A percentile compares a stretch with the other conserved stretches of the same genome.
Conservation (phyloP, 176 grass and related monocot species). For the Puya raimondii region DNA sequence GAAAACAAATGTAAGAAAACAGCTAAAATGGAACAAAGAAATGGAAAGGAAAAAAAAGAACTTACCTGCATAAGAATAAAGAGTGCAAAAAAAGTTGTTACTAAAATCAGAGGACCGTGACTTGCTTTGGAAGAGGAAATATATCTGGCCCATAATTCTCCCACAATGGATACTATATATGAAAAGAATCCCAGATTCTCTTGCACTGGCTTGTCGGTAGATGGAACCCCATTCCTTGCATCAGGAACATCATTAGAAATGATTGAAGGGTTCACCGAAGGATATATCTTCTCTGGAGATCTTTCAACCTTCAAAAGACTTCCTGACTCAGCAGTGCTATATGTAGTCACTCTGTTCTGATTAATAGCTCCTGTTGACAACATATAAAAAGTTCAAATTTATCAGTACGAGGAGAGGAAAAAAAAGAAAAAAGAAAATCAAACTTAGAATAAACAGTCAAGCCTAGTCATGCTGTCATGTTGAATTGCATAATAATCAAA, state of each 20-base stretch:
- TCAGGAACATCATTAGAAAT: slow-evolving; percentile 22
- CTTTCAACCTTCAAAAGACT: slow-evolving; percentile 20
- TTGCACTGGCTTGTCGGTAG: slow-evolving; percentile 28
- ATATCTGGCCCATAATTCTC: slow-evolving; percentile 44
- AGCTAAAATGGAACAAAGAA: background rate
- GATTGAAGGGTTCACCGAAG: background rate
- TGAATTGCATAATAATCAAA: background rate
- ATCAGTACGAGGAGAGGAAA: background rate
- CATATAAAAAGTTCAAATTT: background rate
- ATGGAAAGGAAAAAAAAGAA: background rate
- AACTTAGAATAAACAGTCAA: background rate
- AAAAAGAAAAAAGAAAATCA: background rate
- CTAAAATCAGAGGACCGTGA: slow-evolving; percentile 42
- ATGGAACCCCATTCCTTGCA: slow-evolving; percentile 21
- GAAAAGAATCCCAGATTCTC: slow-evolving; percentile 31
- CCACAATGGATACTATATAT: slow-evolving; percentile 21
- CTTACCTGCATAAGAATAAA: slow-evolving; percentile 78
- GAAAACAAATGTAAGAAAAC: background rate
- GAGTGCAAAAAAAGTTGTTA: slow-evolving; percentile 38
- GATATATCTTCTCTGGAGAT: slow-evolving; percentile 27
- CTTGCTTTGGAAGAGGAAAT: slow-evolving; percentile 41
- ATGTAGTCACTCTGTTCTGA: background rate
- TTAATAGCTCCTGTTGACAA: slow-evolving; percentile 16
- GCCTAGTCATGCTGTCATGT: background rate
- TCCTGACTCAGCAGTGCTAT: slow-evolving; percentile 16